A percentile compares a stretch with the other conserved stretches of the same genome.
Conservation (phyloP, 2,329 filamentous ascomycete genomes). For the Fusarium sarcochroum region DNA sequence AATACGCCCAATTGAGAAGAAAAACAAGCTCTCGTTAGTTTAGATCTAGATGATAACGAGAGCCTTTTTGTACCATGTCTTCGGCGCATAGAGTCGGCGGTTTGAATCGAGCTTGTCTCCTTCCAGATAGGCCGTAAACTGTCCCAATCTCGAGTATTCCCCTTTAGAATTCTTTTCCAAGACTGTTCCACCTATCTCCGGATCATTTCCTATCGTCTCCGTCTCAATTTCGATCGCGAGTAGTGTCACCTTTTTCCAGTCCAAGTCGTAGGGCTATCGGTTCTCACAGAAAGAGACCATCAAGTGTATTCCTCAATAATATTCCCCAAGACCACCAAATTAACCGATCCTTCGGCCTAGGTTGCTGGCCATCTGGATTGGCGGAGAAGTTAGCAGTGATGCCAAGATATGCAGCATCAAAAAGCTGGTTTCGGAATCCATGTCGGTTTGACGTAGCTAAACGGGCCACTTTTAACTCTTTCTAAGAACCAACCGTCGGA, state of each 20-base stretch:
- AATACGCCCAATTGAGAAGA: no score
- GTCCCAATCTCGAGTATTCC: not conserved
- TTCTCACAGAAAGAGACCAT: not conserved
- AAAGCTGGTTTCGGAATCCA: no score
- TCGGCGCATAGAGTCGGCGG: no score
- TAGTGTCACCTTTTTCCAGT: no score
- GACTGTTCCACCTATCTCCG: not conserved
- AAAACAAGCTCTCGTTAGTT: no score
- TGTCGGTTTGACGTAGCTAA: not conserved
- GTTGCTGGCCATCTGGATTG: not conserved
- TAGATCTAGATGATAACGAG: no score
- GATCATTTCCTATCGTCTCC: no score
- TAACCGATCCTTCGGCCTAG: no score
- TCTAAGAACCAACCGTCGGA: not conserved
- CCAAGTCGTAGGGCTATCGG: not conserved
- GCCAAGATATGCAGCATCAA: not conserved
- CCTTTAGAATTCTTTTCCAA: not conserved
- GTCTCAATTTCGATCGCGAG: not conserved
- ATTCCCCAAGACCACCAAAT: fast-evolving
- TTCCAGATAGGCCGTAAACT: not conserved
- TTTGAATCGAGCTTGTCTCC: no score
- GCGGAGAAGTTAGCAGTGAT: not conserved
- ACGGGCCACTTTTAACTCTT: not conserved
- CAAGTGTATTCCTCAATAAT: not conserved
- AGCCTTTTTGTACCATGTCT: no score